Conservation (phyloP, 1,139 yeast genomes). For the Diutina rugosa region DNA sequence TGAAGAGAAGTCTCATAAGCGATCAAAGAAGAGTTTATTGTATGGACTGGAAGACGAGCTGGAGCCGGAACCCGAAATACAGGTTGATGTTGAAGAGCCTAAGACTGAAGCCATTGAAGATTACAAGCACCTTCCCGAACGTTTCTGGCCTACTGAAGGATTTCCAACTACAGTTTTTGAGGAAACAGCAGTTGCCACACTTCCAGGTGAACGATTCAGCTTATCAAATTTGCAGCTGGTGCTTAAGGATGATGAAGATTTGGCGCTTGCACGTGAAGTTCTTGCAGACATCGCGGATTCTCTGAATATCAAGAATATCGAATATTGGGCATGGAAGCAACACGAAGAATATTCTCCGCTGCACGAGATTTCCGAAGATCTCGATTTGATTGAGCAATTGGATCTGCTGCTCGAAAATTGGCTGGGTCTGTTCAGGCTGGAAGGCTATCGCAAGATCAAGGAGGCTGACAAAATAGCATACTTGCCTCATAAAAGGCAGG, state of each 20-base stretch:
- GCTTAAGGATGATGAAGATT: conserved; percentile 68
- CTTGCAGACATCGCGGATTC: conserved; percentile 17
- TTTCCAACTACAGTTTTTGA: not conserved
- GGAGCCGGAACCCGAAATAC: conserved; percentile 5
- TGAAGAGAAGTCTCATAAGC: not conserved
- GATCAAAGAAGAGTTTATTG: not conserved
- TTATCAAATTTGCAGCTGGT: conserved; percentile 38
- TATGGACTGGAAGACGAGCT: conserved; percentile 2
- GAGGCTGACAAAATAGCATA: conserved; percentile 66
- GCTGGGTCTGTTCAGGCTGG: conserved; percentile 58
- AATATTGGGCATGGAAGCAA: conserved; percentile 62
- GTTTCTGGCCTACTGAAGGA: not conserved
- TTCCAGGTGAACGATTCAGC: conserved; percentile 15
- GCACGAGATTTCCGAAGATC: not conserved
- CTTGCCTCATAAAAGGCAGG: conserved; percentile 59
- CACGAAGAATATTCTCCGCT: conserved; percentile 13
- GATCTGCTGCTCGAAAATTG: conserved; percentile 21
- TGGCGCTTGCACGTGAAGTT: conserved; percentile 34
- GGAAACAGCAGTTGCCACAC: not conserved
- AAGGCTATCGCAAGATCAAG: conserved; percentile 63
- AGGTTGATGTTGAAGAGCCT: not conserved
- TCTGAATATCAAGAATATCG: conserved; percentile 24
- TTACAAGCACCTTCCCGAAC: not conserved
- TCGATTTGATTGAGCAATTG: not conserved
- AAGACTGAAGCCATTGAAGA: not conserved